These are phyloP conservation scores for Lycium ferocissimum DNA, from an alignment of 257 asterid species.

Conservation along the genomic window DNA sequence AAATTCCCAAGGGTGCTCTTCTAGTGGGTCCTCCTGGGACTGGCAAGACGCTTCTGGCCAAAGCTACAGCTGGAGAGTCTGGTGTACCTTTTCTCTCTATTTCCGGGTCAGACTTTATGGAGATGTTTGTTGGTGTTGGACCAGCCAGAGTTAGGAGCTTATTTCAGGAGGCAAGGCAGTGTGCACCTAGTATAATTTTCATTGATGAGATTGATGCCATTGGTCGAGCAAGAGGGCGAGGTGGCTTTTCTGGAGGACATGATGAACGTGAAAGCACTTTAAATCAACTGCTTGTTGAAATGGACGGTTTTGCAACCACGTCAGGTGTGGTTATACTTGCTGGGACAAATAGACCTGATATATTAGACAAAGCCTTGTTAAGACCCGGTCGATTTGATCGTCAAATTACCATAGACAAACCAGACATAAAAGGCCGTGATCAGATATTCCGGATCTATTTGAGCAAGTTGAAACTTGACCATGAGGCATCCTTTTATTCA, in stretches of 20 bases:
- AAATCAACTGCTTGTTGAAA: conserved; percentile 92
- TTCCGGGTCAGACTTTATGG: conserved; percentile 89
- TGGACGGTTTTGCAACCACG: conserved; percentile 94
- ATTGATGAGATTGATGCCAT: conserved; percentile 94
- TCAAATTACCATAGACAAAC: conserved; percentile 81
- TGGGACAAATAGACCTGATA: conserved; percentile 89
- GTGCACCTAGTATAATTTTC: conserved; percentile 91
- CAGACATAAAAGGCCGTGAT: conserved; percentile 89
- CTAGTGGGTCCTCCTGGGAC: conserved; percentile 98
- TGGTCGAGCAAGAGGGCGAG: conserved; percentile 84
- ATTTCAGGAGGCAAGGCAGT: conserved; percentile 86
- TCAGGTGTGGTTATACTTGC: conserved; percentile 92
- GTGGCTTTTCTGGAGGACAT: conserved; percentile 63
- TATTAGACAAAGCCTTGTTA: conserved; percentile 82
- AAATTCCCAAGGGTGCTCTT: conserved; percentile 92
- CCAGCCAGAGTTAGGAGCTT: conserved; percentile 84
- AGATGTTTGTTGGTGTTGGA: conserved; percentile 92
- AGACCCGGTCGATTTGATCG: conserved; percentile 98
- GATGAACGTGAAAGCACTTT: conserved; percentile 87
- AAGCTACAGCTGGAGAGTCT: conserved; percentile 96
- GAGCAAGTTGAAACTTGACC: conserved; percentile 78
- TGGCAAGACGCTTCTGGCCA: conserved; percentile 91
- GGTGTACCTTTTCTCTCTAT: conserved; percentile 88
- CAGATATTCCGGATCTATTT: conserved; percentile 82
- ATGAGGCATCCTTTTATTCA: conserved; percentile 73